Evolutionary conservation across 495 filamentous ascomycete genomes (phyloP).

Genomic region (Neurospora sp.): DNA sequence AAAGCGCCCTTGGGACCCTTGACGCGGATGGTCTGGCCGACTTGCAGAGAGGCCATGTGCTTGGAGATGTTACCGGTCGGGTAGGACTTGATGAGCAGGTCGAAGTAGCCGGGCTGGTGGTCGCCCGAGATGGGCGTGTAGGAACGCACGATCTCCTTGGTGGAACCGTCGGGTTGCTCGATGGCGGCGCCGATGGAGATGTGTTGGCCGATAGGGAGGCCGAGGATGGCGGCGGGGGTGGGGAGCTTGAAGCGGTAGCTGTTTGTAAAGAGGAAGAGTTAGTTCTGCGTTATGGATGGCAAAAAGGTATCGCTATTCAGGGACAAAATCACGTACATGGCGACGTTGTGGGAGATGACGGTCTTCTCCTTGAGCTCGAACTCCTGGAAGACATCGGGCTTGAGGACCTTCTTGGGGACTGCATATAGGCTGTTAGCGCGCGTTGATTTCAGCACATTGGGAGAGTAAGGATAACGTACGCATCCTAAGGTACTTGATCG

Average conservation of each 20-base stretch:
- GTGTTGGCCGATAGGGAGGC: conserved; percentile 95
- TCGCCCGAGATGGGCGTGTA: conserved; percentile 96
- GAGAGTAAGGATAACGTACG: conserved; percentile 30
- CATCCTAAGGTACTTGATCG: conserved; percentile 51
- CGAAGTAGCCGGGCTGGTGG: conserved; percentile 86
- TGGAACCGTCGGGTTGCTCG: conserved; percentile 48
- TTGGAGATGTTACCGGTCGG: conserved; percentile 92
- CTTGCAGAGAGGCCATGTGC: conserved; percentile 69
- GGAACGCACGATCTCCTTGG: conserved; percentile 85
- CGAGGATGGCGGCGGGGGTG: conserved; percentile 66
- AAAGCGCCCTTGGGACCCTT: conserved; percentile 93
- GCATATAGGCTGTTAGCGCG: conserved; percentile 8
- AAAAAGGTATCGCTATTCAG: background rate
- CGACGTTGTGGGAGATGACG: conserved; percentile 90
- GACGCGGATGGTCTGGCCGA: conserved; percentile 83
- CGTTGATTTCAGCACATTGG: conserved; percentile 11
- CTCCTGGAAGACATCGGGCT: conserved; percentile 76
- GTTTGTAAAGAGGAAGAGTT: conserved; percentile 7
- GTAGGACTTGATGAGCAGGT: conserved; percentile 95
- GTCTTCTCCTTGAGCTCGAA: conserved; percentile 88
- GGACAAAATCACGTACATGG: conserved; percentile 50
- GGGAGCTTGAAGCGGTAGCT: conserved; percentile 89
- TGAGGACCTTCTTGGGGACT: conserved; percentile 75
- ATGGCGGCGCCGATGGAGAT: conserved; percentile 86
- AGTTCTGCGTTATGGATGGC: background rate